phyloP scores from a whole-genome alignment of 163 green algal genomes.

The Volvox carteri region DNA sequence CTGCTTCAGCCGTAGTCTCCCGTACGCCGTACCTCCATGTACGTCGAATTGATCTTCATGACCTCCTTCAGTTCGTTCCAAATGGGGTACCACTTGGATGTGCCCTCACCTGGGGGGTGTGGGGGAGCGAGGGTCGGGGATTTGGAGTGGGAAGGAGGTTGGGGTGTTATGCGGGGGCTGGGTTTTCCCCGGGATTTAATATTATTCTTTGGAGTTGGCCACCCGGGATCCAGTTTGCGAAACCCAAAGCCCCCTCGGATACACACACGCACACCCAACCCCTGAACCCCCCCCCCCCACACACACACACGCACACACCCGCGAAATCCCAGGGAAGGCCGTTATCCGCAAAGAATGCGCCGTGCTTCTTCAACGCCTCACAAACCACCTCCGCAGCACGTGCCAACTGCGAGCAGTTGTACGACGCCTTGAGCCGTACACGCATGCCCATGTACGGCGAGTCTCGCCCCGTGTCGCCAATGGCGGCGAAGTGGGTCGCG shows the following conservation, averaged over 20 bases:
- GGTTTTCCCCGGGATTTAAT: no score
- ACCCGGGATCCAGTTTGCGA: no score
- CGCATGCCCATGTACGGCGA: constrained; percentile 60
- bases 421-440: constrained; percentile 32
- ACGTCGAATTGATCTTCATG: constrained; percentile 6
- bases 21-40: constrained; percentile 8
- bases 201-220: no score
- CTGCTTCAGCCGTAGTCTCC: no score
- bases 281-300: background rate
- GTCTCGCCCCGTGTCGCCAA: constrained; percentile 35
- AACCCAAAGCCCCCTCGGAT: no score
- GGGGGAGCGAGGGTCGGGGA: background rate
- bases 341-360: constrained; percentile 47
- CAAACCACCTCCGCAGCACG: constrained; percentile 35
- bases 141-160: no score
- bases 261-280: background rate
- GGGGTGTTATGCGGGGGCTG: no score
- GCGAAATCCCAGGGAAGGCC: constrained; percentile 38
- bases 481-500: constrained; percentile 49
- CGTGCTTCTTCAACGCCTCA: constrained; percentile 51
- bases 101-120: constrained; percentile 28
- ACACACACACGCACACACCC: background rate
- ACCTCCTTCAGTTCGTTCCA: constrained; percentile 10
- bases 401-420: constrained; percentile 26
- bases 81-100: background rate